These are phyloP conservation scores for Macrocybe gigantea DNA, from an alignment of 768 basidiomycete species.

Conservation along the genomic window DNA sequence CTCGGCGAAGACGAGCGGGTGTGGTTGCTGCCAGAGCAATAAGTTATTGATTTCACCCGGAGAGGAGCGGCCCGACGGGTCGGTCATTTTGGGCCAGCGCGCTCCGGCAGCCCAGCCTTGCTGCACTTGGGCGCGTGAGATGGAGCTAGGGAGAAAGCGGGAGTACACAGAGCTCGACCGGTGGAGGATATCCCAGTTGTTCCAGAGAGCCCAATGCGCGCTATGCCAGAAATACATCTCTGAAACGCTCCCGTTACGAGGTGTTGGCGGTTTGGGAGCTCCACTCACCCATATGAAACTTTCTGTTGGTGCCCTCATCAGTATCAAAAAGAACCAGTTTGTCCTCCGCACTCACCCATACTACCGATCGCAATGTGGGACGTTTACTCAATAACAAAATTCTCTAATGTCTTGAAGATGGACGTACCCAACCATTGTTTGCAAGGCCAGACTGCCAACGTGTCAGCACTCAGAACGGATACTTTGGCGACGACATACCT, in stretches of 20 bases:
- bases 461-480: slow-evolving; percentile 1
- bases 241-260: slow-evolving; percentile 2
- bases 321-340: neutral
- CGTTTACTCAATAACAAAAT: neutral
- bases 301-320: slow-evolving; percentile 25
- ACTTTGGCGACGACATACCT: slow-evolving; percentile 28
- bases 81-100: slow-evolving; percentile 61
- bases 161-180: slow-evolving; percentile 38
- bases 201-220: slow-evolving; percentile 56
- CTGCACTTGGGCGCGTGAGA: slow-evolving; percentile 43
- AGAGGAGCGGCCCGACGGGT: slow-evolving; percentile 50
- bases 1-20: too few species aligned
- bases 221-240: slow-evolving; percentile 59
- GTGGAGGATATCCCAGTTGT: slow-evolving; percentile 50
- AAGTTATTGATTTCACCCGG: slow-evolving; percentile 55
- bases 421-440: slow-evolving; percentile 50
- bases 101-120: slow-evolving; percentile 50
- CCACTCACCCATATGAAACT: slow-evolving; percentile 53
- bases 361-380: slow-evolving; percentile 10
- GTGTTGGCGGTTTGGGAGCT: slow-evolving; percentile 5
- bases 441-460: slow-evolving; percentile 42
- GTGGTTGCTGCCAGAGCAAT: too few species aligned
- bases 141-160: slow-evolving; percentile 40
- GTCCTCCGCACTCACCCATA: slow-evolving; percentile 25
- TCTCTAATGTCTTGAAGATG: neutral